These are phyloP conservation scores for Apiospora rasikravindrae DNA, from an alignment of 2,329 filamentous ascomycete species.

Conservation along the genomic window DNA sequence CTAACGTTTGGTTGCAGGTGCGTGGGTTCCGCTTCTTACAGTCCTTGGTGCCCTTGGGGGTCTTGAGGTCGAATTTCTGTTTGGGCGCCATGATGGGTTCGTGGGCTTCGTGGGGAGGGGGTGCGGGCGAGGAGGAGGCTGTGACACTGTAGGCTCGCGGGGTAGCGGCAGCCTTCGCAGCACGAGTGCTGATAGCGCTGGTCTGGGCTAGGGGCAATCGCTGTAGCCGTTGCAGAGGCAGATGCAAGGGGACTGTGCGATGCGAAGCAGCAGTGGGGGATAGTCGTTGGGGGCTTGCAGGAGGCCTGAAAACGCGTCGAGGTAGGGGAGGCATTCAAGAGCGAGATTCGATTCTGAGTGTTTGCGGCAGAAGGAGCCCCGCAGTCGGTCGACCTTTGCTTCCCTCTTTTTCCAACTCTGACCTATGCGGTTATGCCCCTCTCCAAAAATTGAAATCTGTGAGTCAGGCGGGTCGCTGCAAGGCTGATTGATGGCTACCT, in stretches of 20 bases:
- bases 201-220: constrained; percentile 10
- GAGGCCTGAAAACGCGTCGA: constrained; percentile 21
- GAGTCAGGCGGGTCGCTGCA: constrained; percentile 23
- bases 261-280: neutral
- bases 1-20: neutral
- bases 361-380: constrained; percentile 2
- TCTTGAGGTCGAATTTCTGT: constrained; percentile 74
- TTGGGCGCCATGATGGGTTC: constrained; percentile 44
- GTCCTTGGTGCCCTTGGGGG: constrained; percentile 89
- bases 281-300: constrained; percentile 19
- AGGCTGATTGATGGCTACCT: too few species aligned
- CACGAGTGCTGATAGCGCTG: neutral
- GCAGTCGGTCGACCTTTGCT: constrained; percentile 15
- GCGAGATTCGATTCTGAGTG: constrained; percentile 13
- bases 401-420: constrained; percentile 20
- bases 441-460: constrained; percentile 18
- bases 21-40: constrained; percentile 50
- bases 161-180: constrained; percentile 19
- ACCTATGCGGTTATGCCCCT: constrained; percentile 21
- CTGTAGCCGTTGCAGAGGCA: constrained; percentile 11
- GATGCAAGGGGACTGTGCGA: neutral
- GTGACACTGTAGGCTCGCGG: constrained; percentile 22
- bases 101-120: constrained; percentile 15
- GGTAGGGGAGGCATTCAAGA: constrained; percentile 27
- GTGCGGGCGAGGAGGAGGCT: constrained; percentile 16